These are phyloP conservation scores for Gossypium armourianum DNA, from an alignment of 441 rosid species.

Conservation along the genomic window DNA sequence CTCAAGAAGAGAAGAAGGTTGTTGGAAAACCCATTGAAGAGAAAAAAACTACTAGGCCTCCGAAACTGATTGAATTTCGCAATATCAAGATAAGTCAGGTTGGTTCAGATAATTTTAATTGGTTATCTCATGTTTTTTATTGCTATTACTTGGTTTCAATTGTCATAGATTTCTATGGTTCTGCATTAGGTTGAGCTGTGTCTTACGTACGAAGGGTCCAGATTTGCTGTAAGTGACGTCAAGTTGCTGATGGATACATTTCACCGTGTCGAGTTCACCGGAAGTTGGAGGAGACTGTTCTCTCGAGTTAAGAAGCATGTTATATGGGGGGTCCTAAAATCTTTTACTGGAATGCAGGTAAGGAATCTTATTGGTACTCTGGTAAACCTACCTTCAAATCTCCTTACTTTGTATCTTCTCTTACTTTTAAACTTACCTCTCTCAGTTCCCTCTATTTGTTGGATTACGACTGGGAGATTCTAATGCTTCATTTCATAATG, in stretches of 20 bases:
- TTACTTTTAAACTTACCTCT: neutral
- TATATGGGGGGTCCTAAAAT: constrained; percentile 92
- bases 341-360: constrained; percentile 98
- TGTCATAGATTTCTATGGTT: constrained; percentile 12
- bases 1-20: constrained; percentile 74
- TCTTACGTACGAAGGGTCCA: constrained; percentile 83
- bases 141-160: constrained; percentile 5
- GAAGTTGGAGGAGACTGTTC: constrained; percentile 91
- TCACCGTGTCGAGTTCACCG: constrained; percentile 78
- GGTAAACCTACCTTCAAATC: neutral
- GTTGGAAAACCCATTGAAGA: constrained; percentile 50
- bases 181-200: constrained; percentile 62
- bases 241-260: constrained; percentile 92
- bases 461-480: neutral
- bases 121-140: constrained; percentile 2
- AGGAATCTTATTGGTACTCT: constrained; percentile 3
- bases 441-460: neutral
- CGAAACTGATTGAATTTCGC: constrained; percentile 71
- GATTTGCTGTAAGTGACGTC: constrained; percentile 84
- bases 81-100: constrained; percentile 97
- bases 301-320: constrained; percentile 90
- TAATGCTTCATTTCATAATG: neutral
- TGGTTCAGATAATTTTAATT: constrained; percentile 13
- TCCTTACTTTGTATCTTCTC: neutral
- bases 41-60: constrained; percentile 66